A percentile compares a stretch with the other conserved stretches of the same genome.
Evolutionary conservation across 805 yeast genomes (phyloP).

Genomic region (Candida awuae): DNA sequence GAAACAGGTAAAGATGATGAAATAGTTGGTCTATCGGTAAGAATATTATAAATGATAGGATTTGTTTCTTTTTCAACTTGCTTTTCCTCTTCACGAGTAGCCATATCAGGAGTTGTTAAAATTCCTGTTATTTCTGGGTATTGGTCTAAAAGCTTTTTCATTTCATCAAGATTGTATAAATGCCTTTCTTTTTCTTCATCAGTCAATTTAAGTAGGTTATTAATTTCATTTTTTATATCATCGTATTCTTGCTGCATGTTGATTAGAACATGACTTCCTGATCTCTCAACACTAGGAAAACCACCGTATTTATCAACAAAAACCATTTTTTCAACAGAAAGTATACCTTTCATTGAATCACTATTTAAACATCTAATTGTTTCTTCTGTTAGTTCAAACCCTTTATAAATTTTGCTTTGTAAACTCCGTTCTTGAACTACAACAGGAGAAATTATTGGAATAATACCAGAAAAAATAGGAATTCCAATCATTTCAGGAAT

Average conservation of each 20-base stretch:
- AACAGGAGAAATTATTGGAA: constrained; percentile 62
- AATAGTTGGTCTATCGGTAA: constrained; percentile 85
- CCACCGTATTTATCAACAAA: constrained; percentile 83
- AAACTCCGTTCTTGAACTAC: constrained; percentile 31
- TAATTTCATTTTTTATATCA: constrained; percentile 8
- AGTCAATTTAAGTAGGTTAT: constrained; percentile 41
- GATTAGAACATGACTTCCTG: constrained; percentile 78
- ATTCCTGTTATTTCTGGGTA: constrained; percentile 62
- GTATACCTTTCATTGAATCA: constrained; percentile 23
- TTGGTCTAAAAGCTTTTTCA: constrained; percentile 47
- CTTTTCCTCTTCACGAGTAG: constrained; percentile 50
- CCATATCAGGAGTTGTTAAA: constrained; percentile 74
- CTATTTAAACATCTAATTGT: constrained; percentile 30
- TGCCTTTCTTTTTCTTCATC: constrained; percentile 46
- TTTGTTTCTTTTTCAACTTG: constrained; percentile 59
- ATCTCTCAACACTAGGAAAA: constrained; percentile 77
- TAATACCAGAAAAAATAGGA: constrained; percentile 35
- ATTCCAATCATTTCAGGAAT: constrained; percentile 33
- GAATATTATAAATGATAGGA: constrained; percentile 81
- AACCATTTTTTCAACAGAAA: constrained; percentile 73
- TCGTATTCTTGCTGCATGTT: constrained; percentile 73
- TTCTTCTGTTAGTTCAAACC: constrained; percentile 34
- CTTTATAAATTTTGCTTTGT: constrained; percentile 27
- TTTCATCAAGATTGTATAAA: constrained; percentile 53
- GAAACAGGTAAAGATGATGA: constrained; percentile 83